Conservation (phyloP, 495 filamentous ascomycete species). For the Tuber microsphaerosporum region DNA sequence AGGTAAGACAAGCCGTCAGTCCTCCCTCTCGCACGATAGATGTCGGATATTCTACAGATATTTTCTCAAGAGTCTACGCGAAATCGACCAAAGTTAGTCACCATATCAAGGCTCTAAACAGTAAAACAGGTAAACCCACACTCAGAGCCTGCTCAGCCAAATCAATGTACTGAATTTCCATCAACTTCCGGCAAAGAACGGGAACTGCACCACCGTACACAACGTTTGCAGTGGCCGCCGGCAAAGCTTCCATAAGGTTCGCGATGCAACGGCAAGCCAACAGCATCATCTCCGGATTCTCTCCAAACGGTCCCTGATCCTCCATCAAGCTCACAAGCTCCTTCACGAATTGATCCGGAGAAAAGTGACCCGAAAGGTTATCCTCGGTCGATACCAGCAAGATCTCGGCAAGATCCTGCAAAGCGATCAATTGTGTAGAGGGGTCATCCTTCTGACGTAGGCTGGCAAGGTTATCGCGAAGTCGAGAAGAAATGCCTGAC, state of each 20-base stretch:
- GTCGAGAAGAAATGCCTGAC: conserved; percentile 66
- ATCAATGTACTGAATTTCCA: conserved; percentile 94
- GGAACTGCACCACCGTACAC: conserved; percentile 95
- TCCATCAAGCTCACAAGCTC: conserved; percentile 91
- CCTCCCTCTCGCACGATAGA: conserved; percentile 95
- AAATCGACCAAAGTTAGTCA: conserved; percentile 31
- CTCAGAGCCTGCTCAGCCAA: conserved; percentile 94
- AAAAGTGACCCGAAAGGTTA: conserved; percentile 91
- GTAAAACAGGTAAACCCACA: conserved; percentile 46
- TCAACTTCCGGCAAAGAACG: conserved; percentile 81
- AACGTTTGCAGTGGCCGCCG: conserved; percentile 84
- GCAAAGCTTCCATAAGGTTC: conserved; percentile 95
- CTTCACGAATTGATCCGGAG: conserved; percentile 88
- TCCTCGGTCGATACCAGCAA: conserved; percentile 93
- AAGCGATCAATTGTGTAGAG: conserved; percentile 79
- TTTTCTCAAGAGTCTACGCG: conserved; percentile 79
- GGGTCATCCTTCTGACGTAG: conserved; percentile 81
- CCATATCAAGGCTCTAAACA: not conserved
- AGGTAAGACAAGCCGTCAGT: conserved; percentile 83
- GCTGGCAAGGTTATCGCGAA: conserved; percentile 77
- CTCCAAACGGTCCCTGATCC: conserved; percentile 70
- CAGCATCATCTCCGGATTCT: conserved; percentile 96
- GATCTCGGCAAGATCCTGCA: conserved; percentile 89
- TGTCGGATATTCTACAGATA: conserved; percentile 91
- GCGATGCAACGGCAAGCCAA: conserved; percentile 93